phyloP scores from a whole-genome alignment of 1,284 basidiomycete genomes.

The Golubevia sp. region DNA sequence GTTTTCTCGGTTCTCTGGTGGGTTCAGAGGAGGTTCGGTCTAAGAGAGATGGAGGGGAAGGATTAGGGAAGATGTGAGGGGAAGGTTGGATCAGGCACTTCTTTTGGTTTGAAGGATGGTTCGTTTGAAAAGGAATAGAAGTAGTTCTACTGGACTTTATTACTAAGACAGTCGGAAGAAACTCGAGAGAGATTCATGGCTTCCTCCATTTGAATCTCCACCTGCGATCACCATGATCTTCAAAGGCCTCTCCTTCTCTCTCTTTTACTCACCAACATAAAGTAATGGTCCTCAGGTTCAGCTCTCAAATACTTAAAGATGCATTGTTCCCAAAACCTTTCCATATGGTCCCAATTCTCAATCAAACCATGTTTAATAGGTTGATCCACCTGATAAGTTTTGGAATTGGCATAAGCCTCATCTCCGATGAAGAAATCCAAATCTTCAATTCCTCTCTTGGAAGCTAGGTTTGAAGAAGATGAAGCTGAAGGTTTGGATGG shows the following conservation, averaged over 20 bases:
- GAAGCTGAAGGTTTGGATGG: constrained; percentile 5
- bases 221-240: too few species aligned
- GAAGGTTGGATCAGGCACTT: not conserved
- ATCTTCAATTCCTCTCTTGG: constrained; percentile 97
- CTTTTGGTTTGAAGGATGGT: too few species aligned
- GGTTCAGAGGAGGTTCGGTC: constrained; percentile 98
- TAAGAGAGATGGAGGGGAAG: constrained; percentile 53
- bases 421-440: constrained; percentile 99
- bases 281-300: constrained; percentile 98
- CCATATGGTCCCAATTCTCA: constrained; percentile 99
- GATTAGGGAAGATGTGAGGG: not conserved
- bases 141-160: too few species aligned
- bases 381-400: constrained; percentile 89
- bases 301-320: constrained; percentile 99
- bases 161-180: too few species aligned
- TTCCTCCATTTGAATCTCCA: too few species aligned
- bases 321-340: constrained; percentile 98
- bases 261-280: constrained; percentile 77
- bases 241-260: not conserved
- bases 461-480: constrained; percentile 76
- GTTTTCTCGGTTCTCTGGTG: constrained; percentile 98
- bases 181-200: too few species aligned
- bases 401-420: constrained; percentile 92
- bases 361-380: constrained; percentile 98
- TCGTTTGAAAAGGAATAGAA: too few species aligned